phyloP scores from a whole-genome alignment of 371 early-diverging fungal species.

The Dichotomocladium elegans region DNA sequence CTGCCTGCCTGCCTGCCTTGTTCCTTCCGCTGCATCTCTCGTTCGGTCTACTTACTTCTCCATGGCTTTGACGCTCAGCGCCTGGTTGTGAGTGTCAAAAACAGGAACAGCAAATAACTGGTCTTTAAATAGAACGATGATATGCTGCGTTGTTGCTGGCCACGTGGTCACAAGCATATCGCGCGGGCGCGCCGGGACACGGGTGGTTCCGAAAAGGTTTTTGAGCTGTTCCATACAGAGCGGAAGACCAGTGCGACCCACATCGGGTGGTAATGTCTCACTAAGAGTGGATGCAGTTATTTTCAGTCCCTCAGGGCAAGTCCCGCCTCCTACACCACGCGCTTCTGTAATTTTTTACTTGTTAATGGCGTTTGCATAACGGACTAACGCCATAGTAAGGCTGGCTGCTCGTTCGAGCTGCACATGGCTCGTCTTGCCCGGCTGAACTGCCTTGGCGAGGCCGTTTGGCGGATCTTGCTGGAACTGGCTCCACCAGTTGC shows the following conservation, averaged over 20 bases:
- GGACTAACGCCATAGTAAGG: conserved; percentile 61
- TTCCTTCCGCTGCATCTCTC: too few species aligned
- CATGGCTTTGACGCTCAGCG: conserved; percentile 60
- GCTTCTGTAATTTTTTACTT: too few species aligned
- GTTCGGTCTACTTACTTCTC: conserved; percentile 36
- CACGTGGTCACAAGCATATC: conserved; percentile 53
- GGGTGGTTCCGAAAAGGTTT: conserved; percentile 70
- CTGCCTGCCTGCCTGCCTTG: conserved; percentile 39
- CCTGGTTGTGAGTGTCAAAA: conserved; percentile 58
- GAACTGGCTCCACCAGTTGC: conserved; percentile 85
- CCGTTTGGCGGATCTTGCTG: conserved; percentile 59
- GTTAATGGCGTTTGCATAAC: conserved; percentile 74
- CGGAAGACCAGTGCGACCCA: conserved; percentile 54
- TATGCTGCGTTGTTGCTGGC: conserved; percentile 55
- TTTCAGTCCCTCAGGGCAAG: neutral
- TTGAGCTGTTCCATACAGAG: conserved; percentile 62
- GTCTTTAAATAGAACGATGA: conserved; percentile 69
- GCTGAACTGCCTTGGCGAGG: conserved; percentile 34
- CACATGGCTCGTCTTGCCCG: conserved; percentile 60
- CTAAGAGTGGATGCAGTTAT: conserved; percentile 1
- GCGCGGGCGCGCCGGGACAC: conserved; percentile 72
- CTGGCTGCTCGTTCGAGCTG: conserved; percentile 81
- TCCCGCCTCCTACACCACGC: too few species aligned
- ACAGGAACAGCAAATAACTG: conserved; percentile 75
- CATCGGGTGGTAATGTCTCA: conserved; percentile 67